Conservation (phyloP, 2,329 filamentous ascomycete genomes). For the Phyllosticta capitalensis region DNA sequence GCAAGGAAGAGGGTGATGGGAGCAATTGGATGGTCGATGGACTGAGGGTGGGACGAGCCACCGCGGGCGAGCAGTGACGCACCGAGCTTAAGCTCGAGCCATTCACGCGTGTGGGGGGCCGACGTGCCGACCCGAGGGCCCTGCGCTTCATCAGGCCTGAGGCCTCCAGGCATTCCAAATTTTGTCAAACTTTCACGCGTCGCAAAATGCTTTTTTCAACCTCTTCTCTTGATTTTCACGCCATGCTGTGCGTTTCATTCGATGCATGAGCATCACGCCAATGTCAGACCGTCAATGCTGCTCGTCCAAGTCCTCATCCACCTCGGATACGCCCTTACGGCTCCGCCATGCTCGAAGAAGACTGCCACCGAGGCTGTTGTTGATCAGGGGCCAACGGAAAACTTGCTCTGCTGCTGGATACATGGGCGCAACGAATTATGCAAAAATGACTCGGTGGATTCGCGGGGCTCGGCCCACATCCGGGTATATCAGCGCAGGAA, state of each 20-base stretch:
- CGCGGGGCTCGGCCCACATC: not conserved
- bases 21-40: not conserved
- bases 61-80: not conserved
- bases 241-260: not conserved
- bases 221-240: not conserved
- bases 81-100: not conserved
- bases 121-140: not conserved
- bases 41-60: not conserved
- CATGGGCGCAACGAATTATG: not conserved
- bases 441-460: not conserved
- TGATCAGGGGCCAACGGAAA: not conserved
- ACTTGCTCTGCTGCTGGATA: too few relatives aligned
- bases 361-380: not conserved
- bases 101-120: not conserved
- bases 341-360: not conserved
- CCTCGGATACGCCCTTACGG: not conserved
- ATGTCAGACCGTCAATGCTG: not conserved
- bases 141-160: not conserved
- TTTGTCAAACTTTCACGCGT: not conserved
- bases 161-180: not conserved
- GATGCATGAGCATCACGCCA: not conserved
- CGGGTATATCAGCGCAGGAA: not conserved
- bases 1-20: not conserved
- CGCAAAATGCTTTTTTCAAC: not conserved
- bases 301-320: not conserved